Conservation (phyloP, 2,329 filamentous ascomycete species). For the Fusarium circinatum region DNA sequence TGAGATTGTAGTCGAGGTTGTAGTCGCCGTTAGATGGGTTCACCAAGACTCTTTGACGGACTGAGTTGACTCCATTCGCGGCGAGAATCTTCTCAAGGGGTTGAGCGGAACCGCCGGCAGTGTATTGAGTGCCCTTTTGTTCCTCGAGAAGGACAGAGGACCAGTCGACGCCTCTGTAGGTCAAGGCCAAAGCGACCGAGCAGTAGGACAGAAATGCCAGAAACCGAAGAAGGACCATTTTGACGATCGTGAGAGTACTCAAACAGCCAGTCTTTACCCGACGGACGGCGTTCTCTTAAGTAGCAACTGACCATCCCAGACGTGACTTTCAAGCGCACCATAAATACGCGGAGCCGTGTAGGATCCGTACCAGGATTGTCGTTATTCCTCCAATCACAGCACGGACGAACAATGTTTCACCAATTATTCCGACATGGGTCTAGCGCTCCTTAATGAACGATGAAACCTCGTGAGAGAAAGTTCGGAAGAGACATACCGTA, state of each 20-base stretch:
- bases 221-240: slow-evolving; percentile 25
- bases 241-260: not conserved
- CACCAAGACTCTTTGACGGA: slow-evolving; percentile 78
- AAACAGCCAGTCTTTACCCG: rapidly evolving
- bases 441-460: slow-evolving; percentile 3
- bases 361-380: not conserved
- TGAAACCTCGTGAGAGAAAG: slow-evolving; percentile 7
- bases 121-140: slow-evolving; percentile 68
- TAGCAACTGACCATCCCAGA: not conserved
- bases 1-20: slow-evolving; percentile 75
- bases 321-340: no score
- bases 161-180: slow-evolving; percentile 76
- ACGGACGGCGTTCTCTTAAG: not conserved
- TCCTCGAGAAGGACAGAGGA: slow-evolving; percentile 74
- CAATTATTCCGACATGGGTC: slow-evolving; percentile 7
- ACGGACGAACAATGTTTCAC: not conserved
- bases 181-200: slow-evolving; percentile 55
- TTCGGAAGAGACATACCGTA: not conserved
- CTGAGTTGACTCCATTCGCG: slow-evolving; percentile 72
- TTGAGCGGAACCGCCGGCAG: slow-evolving; percentile 62
- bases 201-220: slow-evolving; percentile 27
- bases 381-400: slow-evolving; percentile 27
- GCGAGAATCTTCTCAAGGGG: slow-evolving; percentile 72
- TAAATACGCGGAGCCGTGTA: not conserved
- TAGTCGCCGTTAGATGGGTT: slow-evolving; percentile 73